phyloP scores from a whole-genome alignment of 495 filamentous ascomycete genomes.

The Penicillium paradoxum region DNA sequence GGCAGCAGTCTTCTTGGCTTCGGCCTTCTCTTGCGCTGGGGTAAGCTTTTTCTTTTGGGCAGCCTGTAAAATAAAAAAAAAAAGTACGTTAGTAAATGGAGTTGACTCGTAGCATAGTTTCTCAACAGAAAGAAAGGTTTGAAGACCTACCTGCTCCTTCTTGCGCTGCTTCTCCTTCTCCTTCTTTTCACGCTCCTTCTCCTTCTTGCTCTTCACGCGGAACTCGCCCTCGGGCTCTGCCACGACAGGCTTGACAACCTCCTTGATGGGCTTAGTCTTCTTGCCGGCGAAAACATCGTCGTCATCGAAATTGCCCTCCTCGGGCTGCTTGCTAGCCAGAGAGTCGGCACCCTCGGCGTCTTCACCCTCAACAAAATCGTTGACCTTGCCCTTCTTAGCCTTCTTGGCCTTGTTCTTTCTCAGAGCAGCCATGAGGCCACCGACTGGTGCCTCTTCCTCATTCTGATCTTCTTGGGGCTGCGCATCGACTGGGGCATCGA shows the following conservation, averaged over 20 bases:
- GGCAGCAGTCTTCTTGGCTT: constrained; percentile 28
- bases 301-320: constrained; percentile 81
- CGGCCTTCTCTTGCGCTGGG: constrained; percentile 31
- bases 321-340: constrained; percentile 66
- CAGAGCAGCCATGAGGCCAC: constrained; percentile 78
- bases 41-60: constrained; percentile 55
- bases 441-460: constrained; percentile 51
- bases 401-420: constrained; percentile 89
- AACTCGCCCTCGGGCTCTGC: constrained; percentile 56
- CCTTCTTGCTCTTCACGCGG: constrained; percentile 84
- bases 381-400: constrained; percentile 80
- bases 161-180: constrained; percentile 91
- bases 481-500: constrained; percentile 45
- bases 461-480: constrained; percentile 37
- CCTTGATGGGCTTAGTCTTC: constrained; percentile 54
- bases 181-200: constrained; percentile 93
- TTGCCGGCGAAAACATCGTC: constrained; percentile 72
- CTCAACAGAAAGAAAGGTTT: neutral
- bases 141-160: constrained; percentile 69
- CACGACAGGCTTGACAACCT: constrained; percentile 36
- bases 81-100: constrained; percentile 1
- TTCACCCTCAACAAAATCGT: constrained; percentile 73
- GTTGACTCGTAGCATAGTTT: neutral
- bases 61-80: constrained; percentile 43
- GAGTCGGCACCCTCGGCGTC: constrained; percentile 44